Evolutionary conservation across 169 alveolate species (phyloP).

Genomic region (Miamiensis avidus): DNA sequence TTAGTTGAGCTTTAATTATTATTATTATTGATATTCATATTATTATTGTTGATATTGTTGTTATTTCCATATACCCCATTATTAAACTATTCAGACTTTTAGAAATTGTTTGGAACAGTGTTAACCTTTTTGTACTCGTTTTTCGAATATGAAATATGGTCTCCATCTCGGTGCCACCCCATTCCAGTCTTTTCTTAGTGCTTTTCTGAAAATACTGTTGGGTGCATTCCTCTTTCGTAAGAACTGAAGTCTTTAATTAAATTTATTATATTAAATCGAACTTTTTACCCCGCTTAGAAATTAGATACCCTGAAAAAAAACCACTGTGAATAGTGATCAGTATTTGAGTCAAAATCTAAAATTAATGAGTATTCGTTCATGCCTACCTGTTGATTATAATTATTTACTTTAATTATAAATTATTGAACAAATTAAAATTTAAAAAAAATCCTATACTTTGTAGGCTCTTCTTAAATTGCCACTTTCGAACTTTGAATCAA

Average conservation of each 20-base stretch:
- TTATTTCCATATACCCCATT: too few relatives aligned
- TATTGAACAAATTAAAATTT: too few relatives aligned
- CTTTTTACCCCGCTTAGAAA: constrained; percentile 45
- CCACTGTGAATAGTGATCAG: constrained; percentile 62
- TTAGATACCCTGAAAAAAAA: constrained; percentile 57
- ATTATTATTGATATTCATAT: neutral
- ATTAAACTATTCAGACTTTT: too few relatives aligned
- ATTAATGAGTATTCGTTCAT: constrained; percentile 50
- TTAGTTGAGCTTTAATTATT: constrained; percentile 34
- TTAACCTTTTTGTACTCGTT: constrained; percentile 40
- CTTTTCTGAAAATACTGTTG: constrained; percentile 38
- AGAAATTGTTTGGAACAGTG: too few relatives aligned
- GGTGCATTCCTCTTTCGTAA: neutral
- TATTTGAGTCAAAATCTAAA: constrained; percentile 62
- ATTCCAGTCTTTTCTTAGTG: constrained; percentile 31
- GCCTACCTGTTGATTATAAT: constrained; percentile 16
- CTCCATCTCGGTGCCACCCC: constrained; percentile 58
- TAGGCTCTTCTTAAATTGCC: constrained; percentile 54
- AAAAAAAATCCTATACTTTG: constrained; percentile 23
- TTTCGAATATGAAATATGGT: constrained; percentile 44
- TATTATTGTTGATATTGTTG: constrained; percentile 37
- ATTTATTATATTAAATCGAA: constrained; percentile 61
- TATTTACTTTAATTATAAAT: too few relatives aligned
- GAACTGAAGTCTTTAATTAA: constrained; percentile 30
- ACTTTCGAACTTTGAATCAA: constrained; percentile 52